phyloP scores from a whole-genome alignment of 139 green algal genomes.

The Asterochloris sp. region DNA sequence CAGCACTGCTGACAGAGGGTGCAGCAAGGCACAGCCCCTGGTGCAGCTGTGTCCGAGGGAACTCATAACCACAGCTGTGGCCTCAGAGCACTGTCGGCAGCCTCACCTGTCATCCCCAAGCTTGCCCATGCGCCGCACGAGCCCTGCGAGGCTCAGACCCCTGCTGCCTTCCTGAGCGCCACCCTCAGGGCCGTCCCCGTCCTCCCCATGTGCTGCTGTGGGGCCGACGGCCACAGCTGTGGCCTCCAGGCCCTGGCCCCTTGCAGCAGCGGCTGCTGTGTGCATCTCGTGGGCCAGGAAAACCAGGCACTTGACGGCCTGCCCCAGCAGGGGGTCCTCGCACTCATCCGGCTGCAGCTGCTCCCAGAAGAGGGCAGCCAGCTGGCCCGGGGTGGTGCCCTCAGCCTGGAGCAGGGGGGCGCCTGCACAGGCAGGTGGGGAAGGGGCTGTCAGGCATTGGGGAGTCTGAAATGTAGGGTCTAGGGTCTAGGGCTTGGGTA shows the following conservation, averaged over 20 bases:
- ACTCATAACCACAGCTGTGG: too few relatives aligned
- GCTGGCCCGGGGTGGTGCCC: conserved; percentile 3
- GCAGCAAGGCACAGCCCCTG: too few relatives aligned
- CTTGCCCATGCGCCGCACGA: conserved; percentile 62
- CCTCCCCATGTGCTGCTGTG: conserved; percentile 10
- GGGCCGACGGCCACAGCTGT: neutral
- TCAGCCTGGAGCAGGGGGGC: conserved; percentile 24
- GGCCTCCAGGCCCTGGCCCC: neutral
- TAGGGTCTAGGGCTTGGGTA: too few relatives aligned
- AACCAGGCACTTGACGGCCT: conserved; percentile 82
- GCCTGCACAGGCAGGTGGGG: conserved; percentile 2
- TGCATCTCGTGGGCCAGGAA: conserved; percentile 50
- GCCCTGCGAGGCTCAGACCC: conserved; percentile 50
- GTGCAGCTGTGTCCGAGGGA: too few relatives aligned
- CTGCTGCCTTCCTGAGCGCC: neutral
- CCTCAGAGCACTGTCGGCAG: neutral
- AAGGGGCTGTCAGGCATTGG: too few relatives aligned
- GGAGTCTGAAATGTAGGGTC: too few relatives aligned
- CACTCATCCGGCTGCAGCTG: conserved; percentile 61
- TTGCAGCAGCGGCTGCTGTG: conserved; percentile 27
- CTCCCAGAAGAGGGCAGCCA: conserved; percentile 36
- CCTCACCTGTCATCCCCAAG: conserved; percentile 62
- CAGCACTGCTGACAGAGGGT: too few relatives aligned
- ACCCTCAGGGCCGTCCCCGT: neutral
- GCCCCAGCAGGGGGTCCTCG: conserved; percentile 60